These are phyloP conservation scores for Petrea volubilis DNA, from an alignment of 257 asterid species.

Conservation along the genomic window DNA sequence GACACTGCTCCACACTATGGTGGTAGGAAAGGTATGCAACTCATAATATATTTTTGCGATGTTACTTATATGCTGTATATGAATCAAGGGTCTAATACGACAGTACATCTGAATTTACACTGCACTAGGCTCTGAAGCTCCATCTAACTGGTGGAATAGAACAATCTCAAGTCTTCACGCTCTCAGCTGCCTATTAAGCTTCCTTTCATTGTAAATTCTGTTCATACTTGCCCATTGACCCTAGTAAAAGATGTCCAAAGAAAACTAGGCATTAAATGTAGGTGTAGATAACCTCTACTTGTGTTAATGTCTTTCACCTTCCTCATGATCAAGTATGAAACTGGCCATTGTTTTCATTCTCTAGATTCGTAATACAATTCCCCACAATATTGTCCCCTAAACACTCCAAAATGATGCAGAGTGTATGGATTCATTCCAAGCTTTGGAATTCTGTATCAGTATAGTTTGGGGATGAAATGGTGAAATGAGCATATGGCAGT, in stretches of 20 bases:
- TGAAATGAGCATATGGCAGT: background rate
- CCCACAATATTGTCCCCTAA: too few species aligned
- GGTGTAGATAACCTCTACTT: too few species aligned
- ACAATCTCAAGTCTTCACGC: background rate
- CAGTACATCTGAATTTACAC: background rate
- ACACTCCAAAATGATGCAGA: too few species aligned
- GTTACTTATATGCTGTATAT: background rate
- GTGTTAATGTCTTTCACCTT: too few species aligned
- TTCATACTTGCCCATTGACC: background rate
- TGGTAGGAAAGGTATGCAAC: constrained; percentile 62
- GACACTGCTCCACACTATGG: constrained; percentile 85
- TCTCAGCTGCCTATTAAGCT: background rate
- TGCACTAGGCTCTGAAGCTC: background rate
- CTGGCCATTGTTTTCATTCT: too few species aligned
- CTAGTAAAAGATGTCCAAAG: too few species aligned
- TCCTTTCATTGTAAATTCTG: constrained; percentile 6
- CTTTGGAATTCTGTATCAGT: too few species aligned
- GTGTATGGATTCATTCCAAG: too few species aligned
- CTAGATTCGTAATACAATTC: too few species aligned
- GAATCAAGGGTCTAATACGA: background rate
- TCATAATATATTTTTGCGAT: background rate
- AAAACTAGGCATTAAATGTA: too few species aligned
- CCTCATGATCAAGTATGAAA: too few species aligned
- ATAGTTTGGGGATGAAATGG: background rate
- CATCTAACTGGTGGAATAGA: background rate